Base-by-base conservation (phyloP, 768 basidiomycete species). In the Boletus fagicola region DNA sequence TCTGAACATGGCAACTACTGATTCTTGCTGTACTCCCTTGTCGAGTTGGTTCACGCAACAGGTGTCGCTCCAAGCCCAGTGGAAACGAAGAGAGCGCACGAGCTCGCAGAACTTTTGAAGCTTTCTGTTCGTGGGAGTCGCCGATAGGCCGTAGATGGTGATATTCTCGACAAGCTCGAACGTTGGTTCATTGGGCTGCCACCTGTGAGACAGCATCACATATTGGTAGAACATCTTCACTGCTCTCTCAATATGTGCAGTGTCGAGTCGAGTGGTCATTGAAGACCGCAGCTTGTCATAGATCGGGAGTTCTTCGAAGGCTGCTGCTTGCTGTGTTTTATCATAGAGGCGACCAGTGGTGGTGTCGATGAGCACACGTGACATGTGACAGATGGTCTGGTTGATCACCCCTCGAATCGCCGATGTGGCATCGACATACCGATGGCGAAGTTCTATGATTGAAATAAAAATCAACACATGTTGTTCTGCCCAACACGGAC, bases 51-150 rank as follows among this genome's bases (percentile, higher is more conserved):
- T 42, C 0, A 62, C 20, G 8, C 61, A 62, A 16, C 60, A 60
- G 1, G 60, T 61, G 15, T 60, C 60, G 3, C n/a, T 42, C 59
- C 59, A 60, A 5, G 40, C 58, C 60, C 60, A 61, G 4, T 11
- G 22, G 18, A 59, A 58, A 0, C 16, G 9, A 16, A 49, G 35
- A 13, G 28, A 15, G 1, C n/a, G 36, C 0, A 20, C 38, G 2
- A 59, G 38, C 2, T 6, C 1, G 26, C 51, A 59, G 28, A 61
- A 54, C 1, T 2, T 12, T 22, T 39, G 20, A 2, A 62, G n/a
- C n/a, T 62, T 62, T 40, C 1, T 12, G 24, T 43, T 48, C 13
- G 33, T 7, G 1, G 26, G 28, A 4, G 59, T 48, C 15, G 5
- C 8, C 0, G 26, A 6, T 7, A 61, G 42, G 20, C 20, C 42